Evolutionary conservation across 345 rosid species (phyloP).

Genomic region (Triadica sebifera): DNA sequence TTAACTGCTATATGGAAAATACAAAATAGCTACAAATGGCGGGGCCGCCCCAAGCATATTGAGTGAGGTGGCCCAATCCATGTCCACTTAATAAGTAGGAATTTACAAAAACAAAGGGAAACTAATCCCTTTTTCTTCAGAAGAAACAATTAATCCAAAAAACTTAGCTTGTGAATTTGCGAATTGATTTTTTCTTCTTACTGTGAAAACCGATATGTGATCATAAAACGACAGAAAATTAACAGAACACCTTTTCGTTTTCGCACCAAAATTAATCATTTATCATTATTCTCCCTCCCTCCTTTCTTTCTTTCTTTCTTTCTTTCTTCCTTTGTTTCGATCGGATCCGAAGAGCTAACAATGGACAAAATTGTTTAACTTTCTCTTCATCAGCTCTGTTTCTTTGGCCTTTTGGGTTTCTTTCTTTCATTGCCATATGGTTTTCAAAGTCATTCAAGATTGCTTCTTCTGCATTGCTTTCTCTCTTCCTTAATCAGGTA

Average conservation of each 20-base stretch:
- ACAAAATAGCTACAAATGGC: too few relatives aligned
- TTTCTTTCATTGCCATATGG: neutral
- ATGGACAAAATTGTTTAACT: conserved; percentile 33
- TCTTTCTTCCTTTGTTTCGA: conserved; percentile 33
- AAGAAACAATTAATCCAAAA: too few relatives aligned
- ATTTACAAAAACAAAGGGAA: too few relatives aligned
- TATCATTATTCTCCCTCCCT: conserved; percentile 23
- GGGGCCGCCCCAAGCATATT: too few relatives aligned
- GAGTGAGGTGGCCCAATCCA: too few relatives aligned
- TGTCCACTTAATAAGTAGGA: too few relatives aligned
- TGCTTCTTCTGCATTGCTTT: conserved; percentile 31
- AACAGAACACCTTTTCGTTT: conserved; percentile 19
- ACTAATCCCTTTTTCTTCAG: neutral
- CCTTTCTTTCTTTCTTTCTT: conserved; percentile 16
- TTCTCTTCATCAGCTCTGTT: conserved; percentile 13
- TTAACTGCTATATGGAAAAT: neutral
- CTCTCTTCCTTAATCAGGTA: conserved; percentile 48
- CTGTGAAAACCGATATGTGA: neutral
- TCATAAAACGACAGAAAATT: conserved; percentile 37
- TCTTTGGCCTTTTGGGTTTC: neutral
- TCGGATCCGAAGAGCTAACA: conserved; percentile 47
- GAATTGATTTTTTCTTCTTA: neutral
- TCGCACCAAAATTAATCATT: conserved; percentile 4
- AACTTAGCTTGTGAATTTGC: conserved; percentile 10
- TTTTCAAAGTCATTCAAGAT: conserved; percentile 27